Evolutionary conservation across 2,329 filamentous ascomycete genomes (phyloP).

Genomic region (Eurotiales sp.): DNA sequence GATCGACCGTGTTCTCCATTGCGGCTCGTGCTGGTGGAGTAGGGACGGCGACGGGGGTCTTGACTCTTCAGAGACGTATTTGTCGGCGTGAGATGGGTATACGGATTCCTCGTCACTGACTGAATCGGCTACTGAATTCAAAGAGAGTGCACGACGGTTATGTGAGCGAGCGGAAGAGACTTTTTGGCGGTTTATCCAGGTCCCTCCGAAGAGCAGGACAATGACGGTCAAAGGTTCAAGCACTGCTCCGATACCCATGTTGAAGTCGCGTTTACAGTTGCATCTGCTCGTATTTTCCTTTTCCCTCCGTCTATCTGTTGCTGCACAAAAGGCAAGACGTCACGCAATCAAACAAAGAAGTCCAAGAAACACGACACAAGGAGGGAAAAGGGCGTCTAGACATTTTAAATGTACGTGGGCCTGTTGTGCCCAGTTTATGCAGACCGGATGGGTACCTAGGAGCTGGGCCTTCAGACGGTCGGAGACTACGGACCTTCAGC

Average conservation of each 20-base stretch:
- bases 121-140: not conserved
- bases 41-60: constrained; percentile 40
- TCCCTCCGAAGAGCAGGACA: constrained; percentile 57
- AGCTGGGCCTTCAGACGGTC: too few species aligned
- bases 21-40: constrained; percentile 38
- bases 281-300: too few species aligned
- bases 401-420: too few species aligned
- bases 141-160: not conserved
- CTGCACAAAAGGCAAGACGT: not conserved
- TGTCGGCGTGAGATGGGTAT: not conserved
- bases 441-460: too few species aligned
- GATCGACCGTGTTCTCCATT: constrained; percentile 51
- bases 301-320: not conserved
- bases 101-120: not conserved
- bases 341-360: not conserved
- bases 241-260: constrained; percentile 55
- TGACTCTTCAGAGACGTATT: constrained; percentile 4
- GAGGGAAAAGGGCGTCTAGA: not conserved
- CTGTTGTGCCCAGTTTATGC: too few species aligned
- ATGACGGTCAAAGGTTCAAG: constrained; percentile 62
- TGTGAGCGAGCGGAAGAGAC: not conserved
- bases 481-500: too few species aligned
- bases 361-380: not conserved
- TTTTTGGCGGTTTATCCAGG: constrained; percentile 55
- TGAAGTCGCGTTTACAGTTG: not conserved